Evolutionary conservation across 2,329 filamentous ascomycete genomes (phyloP), one percentile per base, ranked within the genome.

Genomic region (Diaporthe citri): DNA sequence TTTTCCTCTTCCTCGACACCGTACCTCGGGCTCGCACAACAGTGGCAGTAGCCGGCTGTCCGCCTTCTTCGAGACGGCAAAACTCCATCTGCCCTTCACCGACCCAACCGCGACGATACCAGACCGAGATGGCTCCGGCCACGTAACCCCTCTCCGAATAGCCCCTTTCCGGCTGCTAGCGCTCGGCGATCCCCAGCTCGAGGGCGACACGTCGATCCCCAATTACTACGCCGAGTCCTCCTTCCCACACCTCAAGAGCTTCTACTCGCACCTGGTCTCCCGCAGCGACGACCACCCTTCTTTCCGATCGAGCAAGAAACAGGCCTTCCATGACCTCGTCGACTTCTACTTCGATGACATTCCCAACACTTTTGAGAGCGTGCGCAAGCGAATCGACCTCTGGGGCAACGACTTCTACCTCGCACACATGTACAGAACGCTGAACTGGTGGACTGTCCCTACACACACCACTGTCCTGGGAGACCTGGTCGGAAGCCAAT

Each of bases 401-500:
- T 90, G 95, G 80, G 97, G 97, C 5, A 99, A 99, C 84, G 97
- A 99, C 84, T 94, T 92, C 81, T 99, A 98, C 83, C 90, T 99
- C 43, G 95, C 94, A 28, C 97, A 99, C 83, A 95, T 98, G 75
- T 98, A 97, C 84, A 90, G 95, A 22, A 94, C 92, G 0, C 84
- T 98, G 67, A 89, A 90, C 78, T 97, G 95, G 95, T 97, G 94
- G 93, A 90, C 93, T 0, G 86, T 87, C 22, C 97, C 97, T 12
- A 97, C 95, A 0, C 97, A 99, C 82, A 91, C 97, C 28, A 92
- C 94, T 0, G 95, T 98, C 0, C 87, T 99, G 5, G 97, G 97
- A 4, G 97, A 99, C 82, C 86, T 99, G 75, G 86, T 99, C 13
- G 97, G 97, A 13, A 98, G 95, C 80, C 97, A 99, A 83, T 99